phyloP scores from a whole-genome alignment of 1,284 basidiomycete genomes.

The Dichomitus squalens region DNA sequence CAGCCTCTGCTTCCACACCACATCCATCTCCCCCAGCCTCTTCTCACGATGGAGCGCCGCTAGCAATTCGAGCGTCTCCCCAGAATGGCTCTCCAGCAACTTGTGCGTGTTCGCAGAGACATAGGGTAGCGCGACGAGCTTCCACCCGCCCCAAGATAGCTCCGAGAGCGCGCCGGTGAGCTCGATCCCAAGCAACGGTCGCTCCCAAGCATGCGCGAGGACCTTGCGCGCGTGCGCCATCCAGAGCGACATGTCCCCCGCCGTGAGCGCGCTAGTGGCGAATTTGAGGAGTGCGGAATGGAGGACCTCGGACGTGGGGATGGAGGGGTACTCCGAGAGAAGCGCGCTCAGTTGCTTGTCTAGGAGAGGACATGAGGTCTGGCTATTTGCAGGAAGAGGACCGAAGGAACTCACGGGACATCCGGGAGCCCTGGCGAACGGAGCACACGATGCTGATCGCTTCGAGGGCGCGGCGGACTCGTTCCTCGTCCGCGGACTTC shows the following conservation, averaged over 20 bases:
- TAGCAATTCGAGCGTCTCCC: slow-evolving; percentile 50
- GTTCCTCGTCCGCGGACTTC: slow-evolving; percentile 27
- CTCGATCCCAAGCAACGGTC: slow-evolving; percentile 48
- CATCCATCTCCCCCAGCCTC: slow-evolving; percentile 55
- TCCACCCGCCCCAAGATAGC: slow-evolving; percentile 75
- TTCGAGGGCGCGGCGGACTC: slow-evolving; percentile 45
- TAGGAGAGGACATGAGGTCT: slow-evolving; percentile 24
- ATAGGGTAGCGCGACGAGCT: slow-evolving; percentile 58
- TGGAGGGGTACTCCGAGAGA: slow-evolving; percentile 41
- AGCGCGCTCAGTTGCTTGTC: slow-evolving; percentile 53
- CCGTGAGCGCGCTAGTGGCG: slow-evolving; percentile 50
- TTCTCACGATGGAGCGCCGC: slow-evolving; percentile 48
- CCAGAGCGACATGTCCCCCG: slow-evolving; percentile 68
- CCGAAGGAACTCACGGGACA: slow-evolving; percentile 49
- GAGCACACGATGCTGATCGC: slow-evolving; percentile 54
- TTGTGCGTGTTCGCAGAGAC: slow-evolving; percentile 53
- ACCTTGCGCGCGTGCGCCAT: slow-evolving; percentile 61
- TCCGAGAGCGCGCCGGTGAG: slow-evolving; percentile 63
- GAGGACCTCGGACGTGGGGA: slow-evolving; percentile 41
- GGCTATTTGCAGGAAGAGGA: background rate
- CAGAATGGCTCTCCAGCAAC: slow-evolving; percentile 45
- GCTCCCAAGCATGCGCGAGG: slow-evolving; percentile 49
- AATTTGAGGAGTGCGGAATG: slow-evolving; percentile 52
- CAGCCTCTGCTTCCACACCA: slow-evolving; percentile 56
- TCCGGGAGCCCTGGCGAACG: slow-evolving; percentile 66